A percentile compares a stretch with the other conserved stretches of the same genome.
Evolutionary conservation across 192 early-diverging fungal species (phyloP).

Genomic region (Oehlia diaphana): DNA sequence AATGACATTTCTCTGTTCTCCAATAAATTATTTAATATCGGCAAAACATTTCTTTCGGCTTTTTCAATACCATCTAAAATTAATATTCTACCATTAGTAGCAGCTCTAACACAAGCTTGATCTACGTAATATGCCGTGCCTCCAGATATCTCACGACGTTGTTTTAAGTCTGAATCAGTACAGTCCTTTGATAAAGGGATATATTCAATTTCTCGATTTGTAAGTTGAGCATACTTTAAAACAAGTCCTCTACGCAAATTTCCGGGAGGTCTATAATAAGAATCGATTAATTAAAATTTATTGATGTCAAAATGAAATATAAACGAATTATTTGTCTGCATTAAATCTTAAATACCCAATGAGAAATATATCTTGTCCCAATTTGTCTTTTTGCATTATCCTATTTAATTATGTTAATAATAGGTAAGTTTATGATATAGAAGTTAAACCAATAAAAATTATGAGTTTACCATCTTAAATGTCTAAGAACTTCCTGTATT

Average conservation of each 20-base stretch:
- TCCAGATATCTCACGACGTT: slow-evolving; percentile 70
- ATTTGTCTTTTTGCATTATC: slow-evolving; percentile 84
- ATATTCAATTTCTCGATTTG: slow-evolving; percentile 69
- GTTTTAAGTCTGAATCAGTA: slow-evolving; percentile 79
- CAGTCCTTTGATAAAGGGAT: slow-evolving; percentile 71
- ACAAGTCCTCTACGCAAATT: slow-evolving; percentile 63
- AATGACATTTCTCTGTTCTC: slow-evolving; percentile 86
- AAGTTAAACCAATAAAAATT: not conserved
- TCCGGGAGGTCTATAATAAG: slow-evolving; percentile 60
- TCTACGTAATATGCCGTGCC: slow-evolving; percentile 65
- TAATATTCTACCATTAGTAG: slow-evolving; percentile 61
- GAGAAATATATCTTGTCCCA: slow-evolving; percentile 83
- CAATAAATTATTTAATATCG: slow-evolving; percentile 81
- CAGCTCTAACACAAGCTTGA: slow-evolving; percentile 59
- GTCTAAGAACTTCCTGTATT: slow-evolving; percentile 40
- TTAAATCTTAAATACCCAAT: slow-evolving; percentile 47
- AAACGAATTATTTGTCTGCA: not conserved
- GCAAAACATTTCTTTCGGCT: slow-evolving; percentile 82
- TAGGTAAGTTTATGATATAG: not conserved
- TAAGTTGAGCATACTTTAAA: slow-evolving; percentile 69
- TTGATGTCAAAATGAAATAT: not conserved
- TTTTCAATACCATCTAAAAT: slow-evolving; percentile 74
- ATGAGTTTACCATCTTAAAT: slow-evolving; percentile 40
- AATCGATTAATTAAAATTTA: too few species aligned
- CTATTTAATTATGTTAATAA: slow-evolving; percentile 23